Evolutionary conservation across 2,329 filamentous ascomycete genomes (phyloP).

Genomic region (Pyrenophora tritici-repentis): DNA sequence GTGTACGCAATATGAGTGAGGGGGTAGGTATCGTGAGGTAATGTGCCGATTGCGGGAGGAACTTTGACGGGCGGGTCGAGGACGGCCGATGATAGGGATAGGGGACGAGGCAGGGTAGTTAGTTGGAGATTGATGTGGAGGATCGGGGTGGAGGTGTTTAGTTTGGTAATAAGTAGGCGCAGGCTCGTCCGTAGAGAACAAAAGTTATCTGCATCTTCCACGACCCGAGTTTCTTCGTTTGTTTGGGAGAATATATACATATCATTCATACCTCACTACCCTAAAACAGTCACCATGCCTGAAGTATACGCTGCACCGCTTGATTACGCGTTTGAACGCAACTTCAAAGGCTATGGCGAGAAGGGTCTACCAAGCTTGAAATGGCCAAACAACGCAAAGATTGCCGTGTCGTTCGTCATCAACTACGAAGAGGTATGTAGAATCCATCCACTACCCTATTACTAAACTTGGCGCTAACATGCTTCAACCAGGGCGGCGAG

Average conservation of each 20-base stretch:
- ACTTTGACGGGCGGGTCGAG: too few species aligned
- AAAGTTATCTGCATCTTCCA: too few species aligned
- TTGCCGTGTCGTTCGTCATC: conserved; percentile 48
- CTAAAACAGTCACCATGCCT: conserved; percentile 20
- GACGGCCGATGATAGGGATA: neutral
- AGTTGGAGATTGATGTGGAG: too few species aligned
- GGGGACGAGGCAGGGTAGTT: too few species aligned
- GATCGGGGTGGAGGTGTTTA: too few species aligned
- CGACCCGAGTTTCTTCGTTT: too few species aligned
- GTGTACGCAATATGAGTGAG: neutral
- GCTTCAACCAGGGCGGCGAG: conserved; percentile 36
- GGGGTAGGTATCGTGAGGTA: too few species aligned
- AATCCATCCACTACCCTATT: neutral
- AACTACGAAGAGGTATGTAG: conserved; percentile 11
- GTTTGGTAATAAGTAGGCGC: too few species aligned
- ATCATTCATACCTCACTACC: neutral
- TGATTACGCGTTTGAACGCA: conserved; percentile 37
- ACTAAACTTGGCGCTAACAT: conserved; percentile 7
- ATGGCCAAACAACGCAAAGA: conserved; percentile 46
- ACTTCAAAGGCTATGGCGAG: conserved; percentile 54
- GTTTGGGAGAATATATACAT: neutral
- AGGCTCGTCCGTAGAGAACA: too few species aligned
- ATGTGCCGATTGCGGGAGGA: too few species aligned
- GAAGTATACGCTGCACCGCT: conserved; percentile 31
- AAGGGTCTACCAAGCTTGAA: conserved; percentile 41